Conservation (phyloP, 371 early-diverging fungal species). For the Coemansia sp. region DNA sequence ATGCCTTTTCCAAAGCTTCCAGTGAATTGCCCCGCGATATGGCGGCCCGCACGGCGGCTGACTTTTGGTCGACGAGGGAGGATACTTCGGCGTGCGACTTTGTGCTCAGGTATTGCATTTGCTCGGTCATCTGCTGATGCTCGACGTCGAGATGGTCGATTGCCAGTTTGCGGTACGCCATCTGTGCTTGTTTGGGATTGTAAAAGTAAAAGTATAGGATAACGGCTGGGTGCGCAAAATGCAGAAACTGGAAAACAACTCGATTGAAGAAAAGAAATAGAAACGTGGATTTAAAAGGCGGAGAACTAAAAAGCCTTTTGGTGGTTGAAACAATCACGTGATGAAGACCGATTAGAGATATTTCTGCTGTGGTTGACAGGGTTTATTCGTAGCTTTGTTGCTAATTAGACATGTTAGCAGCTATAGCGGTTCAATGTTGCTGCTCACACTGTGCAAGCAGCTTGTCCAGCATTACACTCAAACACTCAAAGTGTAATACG, state of each 20-base stretch:
- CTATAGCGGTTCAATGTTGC: neutral
- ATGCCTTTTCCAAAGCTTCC: conserved; percentile 67
- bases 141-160: conserved; percentile 78
- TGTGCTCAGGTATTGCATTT: conserved; percentile 52
- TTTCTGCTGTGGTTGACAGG: too few relatives aligned
- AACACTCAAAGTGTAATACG: too few relatives aligned
- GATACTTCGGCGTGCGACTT: conserved; percentile 56
- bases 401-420: neutral
- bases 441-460: too few relatives aligned
- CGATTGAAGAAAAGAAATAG: neutral
- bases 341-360: neutral
- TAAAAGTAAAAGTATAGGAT: neutral
- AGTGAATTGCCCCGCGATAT: conserved; percentile 65
- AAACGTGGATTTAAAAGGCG: conserved; percentile 1
- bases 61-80: conserved; percentile 59
- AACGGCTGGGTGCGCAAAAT: neutral
- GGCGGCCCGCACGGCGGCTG: conserved; percentile 62
- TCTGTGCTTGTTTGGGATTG: neutral
- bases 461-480: too few relatives aligned
- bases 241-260: neutral
- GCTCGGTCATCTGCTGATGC: conserved; percentile 59
- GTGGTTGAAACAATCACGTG: neutral
- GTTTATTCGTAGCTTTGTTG: neutral
- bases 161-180: conserved; percentile 70
- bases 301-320: neutral